phyloP scores from a whole-genome alignment of 768 basidiomycete genomes.

The Rhizopogon vinicolor region DNA sequence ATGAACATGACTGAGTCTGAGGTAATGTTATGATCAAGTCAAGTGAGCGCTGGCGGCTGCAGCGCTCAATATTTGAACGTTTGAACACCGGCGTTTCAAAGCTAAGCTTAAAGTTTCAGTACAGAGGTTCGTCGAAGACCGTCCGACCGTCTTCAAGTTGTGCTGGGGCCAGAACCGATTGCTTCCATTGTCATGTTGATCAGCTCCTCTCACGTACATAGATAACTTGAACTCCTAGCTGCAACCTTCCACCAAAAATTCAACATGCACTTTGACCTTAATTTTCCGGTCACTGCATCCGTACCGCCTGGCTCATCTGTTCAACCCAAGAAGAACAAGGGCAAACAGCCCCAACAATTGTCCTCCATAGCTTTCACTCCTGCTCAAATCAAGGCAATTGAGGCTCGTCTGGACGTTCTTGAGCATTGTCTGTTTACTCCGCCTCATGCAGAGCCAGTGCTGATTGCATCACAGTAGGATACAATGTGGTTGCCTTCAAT shows the following conservation, averaged over 20 bases:
- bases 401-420: constrained; percentile 63
- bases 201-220: no score
- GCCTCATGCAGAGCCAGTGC: background rate
- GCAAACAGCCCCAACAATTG: constrained; percentile 30
- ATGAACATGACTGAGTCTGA: no score
- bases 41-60: no score
- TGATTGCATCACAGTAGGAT: constrained; percentile 62
- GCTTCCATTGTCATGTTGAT: no score
- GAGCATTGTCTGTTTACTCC: constrained; percentile 55
- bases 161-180: no score
- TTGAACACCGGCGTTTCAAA: no score
- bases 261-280: constrained; percentile 65
- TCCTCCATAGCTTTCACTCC: constrained; percentile 39
- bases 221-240: no score
- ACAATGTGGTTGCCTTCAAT: constrained; percentile 73
- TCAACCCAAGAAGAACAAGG: constrained; percentile 25
- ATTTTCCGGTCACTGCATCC: constrained; percentile 43
- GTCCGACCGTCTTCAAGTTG: no score
- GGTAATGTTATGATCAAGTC: no score
- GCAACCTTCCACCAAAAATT: background rate
- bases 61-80: no score
- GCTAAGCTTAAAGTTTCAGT: no score
- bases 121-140: no score
- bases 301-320: constrained; percentile 7
- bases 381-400: constrained; percentile 53